Base-by-base conservation (phyloP, 345 rosid species). In the Gossypium mustelinum region DNA sequence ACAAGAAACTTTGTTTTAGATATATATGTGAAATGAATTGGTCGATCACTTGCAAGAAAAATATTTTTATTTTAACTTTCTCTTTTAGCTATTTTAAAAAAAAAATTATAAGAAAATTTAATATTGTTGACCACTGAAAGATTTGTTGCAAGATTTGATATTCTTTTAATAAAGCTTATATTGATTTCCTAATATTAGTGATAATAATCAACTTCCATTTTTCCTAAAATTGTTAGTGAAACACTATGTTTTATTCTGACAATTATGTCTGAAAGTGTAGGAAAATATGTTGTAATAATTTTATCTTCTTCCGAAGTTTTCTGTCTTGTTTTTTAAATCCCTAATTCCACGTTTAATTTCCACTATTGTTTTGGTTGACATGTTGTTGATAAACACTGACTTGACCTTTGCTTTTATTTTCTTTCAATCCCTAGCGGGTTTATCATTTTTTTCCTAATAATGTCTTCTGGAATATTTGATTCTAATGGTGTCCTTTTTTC, bases 31-130 rank as follows among this genome's bases (percentile, higher is more conserved):
- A 57, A 70, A 75, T 51, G 73, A 61, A 34, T 59, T n/a, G 70
- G 50, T 34, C 56, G 75, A 24, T 85, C 74, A 82, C 82, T 81
- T 83, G 82, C 73, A 25, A 43, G 47, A 43, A 69, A 70, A 73
- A 79, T 84, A 50, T 78, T 82, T 67, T 78, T 75, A 64, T 78
- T 80, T 70, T 7, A 54, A 44, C 25, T 65, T 72, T 72, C 70
- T 55, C 68, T 79, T 78, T 61, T 71, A 47, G 2, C 57, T 18
- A 12, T 75, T 75, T 66, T n/a, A n/a, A 67, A 29, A 29, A 34
- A 34, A 14, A 25, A 11, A 50, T 22, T 51, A 34, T 54, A 77
- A 22, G 57, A 34, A 34, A 34, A 34, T 54, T 61, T 50, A 3
- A 50, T 65, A 64, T 51, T 14, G 50, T 43, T 58, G 56, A 50